phyloP scores from a whole-genome alignment of 208 protist species.

The Angomonas ambiguus region DNA sequence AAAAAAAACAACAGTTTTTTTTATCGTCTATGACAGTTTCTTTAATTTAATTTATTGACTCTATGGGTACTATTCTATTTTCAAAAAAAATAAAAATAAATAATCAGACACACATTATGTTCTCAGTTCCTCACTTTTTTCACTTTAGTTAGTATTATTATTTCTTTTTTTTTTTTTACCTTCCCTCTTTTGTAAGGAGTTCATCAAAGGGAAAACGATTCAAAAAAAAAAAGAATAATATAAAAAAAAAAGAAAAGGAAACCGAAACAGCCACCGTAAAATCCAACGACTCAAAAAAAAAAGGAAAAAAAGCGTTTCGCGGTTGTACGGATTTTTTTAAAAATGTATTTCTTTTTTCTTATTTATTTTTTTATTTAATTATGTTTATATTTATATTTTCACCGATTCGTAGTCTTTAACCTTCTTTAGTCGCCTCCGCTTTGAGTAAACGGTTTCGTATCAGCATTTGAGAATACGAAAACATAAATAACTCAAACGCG shows the following conservation, averaged over 20 bases:
- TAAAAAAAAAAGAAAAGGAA: conserved; percentile 11
- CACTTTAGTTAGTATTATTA: conserved; percentile 6
- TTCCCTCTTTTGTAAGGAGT: neutral
- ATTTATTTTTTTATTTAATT: neutral
- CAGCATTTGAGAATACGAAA: conserved; percentile 48
- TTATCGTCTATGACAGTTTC: too few species aligned
- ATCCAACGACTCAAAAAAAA: neutral
- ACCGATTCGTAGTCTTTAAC: neutral
- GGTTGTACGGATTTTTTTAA: neutral
- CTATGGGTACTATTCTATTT: too few species aligned
- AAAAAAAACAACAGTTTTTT: too few species aligned
- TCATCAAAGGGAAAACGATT: neutral
- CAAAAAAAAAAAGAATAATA: neutral
- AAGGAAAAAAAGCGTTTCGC: neutral
- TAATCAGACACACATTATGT: neutral
- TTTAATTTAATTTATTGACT: too few species aligned
- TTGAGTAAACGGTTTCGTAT: neutral
- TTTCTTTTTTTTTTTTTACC: neutral
- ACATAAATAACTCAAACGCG: conserved; percentile 81
- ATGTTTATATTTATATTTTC: neutral
- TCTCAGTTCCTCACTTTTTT: too few species aligned
- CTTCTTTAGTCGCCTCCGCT: neutral
- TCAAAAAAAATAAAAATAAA: conserved; percentile 1
- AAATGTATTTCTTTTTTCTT: neutral
- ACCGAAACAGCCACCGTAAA: too few species aligned